A percentile compares a stretch with the other conserved stretches of the same genome.
Conservation (phyloP, 164 flowering plant genomes). For the Platanus orientalis region DNA sequence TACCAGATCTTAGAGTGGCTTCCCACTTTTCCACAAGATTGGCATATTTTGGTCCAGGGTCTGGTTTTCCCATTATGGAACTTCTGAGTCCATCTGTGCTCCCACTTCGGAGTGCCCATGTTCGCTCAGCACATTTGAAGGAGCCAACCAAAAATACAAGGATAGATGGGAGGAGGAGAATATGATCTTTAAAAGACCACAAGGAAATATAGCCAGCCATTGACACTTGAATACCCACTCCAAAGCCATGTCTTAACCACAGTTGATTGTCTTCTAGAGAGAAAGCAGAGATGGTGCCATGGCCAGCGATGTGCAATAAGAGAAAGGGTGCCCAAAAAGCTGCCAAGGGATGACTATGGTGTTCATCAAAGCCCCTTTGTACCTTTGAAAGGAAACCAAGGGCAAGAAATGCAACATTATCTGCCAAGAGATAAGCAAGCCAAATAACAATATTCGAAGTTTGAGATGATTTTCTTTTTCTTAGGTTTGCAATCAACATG, state of each 20-base stretch:
- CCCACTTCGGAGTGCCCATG: not conserved
- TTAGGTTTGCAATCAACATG: constrained; percentile 22
- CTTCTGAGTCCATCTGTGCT: not conserved
- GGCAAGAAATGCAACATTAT: constrained; percentile 37
- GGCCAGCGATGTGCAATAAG: constrained; percentile 10
- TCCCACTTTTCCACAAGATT: not conserved
- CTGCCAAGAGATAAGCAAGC: constrained; percentile 41
- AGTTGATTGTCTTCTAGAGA: constrained; percentile 6
- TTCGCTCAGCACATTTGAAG: not conserved
- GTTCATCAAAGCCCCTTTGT: not conserved
- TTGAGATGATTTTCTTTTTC: constrained; percentile 15
- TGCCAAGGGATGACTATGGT: not conserved
- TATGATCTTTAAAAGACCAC: not conserved
- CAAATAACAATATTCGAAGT: constrained; percentile 14
- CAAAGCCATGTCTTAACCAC: not conserved
- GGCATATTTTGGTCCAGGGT: not conserved
- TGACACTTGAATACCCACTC: not conserved
- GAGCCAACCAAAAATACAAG: not conserved
- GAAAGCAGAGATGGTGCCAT: constrained; percentile 7
- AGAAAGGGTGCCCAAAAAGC: constrained; percentile 4
- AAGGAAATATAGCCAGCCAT: not conserved
- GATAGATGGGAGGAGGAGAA: not conserved
- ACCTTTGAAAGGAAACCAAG: constrained; percentile 23
- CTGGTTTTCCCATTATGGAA: not conserved
- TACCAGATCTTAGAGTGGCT: not conserved